Percentiles rank a stretch among this genome's conserved stretches.
Conservation (phyloP, 73 alveolate species). For the Durusdinium trenchii region DNA sequence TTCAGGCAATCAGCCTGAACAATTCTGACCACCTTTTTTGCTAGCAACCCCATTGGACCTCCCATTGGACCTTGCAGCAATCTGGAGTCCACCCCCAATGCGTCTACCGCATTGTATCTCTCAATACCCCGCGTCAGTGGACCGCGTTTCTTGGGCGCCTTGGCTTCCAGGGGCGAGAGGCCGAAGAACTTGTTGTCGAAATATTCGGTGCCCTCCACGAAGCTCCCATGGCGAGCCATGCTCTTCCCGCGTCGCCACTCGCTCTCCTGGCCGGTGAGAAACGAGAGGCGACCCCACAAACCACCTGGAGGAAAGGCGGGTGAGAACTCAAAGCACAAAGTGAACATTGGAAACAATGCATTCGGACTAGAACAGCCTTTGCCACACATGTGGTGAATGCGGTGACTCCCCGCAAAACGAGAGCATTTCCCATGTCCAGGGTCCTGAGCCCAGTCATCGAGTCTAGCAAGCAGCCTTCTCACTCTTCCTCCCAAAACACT, state of each 20-base stretch:
- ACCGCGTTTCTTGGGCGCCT: conserved; percentile 3
- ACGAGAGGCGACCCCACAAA: background rate
- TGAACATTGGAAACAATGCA: background rate
- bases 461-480: no score
- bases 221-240: conserved; percentile 47
- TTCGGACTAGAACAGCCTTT: background rate
- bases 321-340: no score
- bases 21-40: no score
- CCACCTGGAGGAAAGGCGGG: background rate
- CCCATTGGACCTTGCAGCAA: no score
- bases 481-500: no score
- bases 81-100: no score
- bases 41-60: no score
- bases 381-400: background rate
- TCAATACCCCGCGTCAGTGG: no score
- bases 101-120: no score
- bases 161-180: conserved; percentile 76
- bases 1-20: no score
- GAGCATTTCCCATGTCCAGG: no score
- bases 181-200: conserved; percentile 90
- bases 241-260: conserved; percentile 10
- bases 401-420: background rate
- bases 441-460: no score
- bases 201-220: conserved; percentile 78
- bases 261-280: background rate